These are phyloP conservation scores for Meira nashicola DNA, from an alignment of 1,284 basidiomycete genomes.

Conservation along the genomic window DNA sequence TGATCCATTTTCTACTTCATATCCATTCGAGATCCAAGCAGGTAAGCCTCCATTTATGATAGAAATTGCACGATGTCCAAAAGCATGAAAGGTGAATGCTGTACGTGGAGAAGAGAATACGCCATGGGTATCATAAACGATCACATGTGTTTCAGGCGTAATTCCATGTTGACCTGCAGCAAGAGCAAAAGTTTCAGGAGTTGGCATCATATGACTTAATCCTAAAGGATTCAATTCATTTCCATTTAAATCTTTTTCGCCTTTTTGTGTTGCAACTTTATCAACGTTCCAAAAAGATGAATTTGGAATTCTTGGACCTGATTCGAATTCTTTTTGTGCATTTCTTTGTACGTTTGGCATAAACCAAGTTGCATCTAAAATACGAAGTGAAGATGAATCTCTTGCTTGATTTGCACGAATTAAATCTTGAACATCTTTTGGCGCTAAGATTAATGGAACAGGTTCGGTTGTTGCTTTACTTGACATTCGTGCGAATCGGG, in stretches of 20 bases:
- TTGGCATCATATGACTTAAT: constrained; percentile 90
- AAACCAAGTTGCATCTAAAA: constrained; percentile 72
- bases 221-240: constrained; percentile 11
- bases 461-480: no score
- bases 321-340: constrained; percentile 63
- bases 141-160: neutral
- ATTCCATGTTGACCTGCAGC: constrained; percentile 61
- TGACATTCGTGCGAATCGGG: no score
- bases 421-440: no score
- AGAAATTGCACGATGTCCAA: constrained; percentile 41
- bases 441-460: no score
- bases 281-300: constrained; percentile 80
- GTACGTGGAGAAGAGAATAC: constrained; percentile 54
- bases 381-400: constrained; percentile 13
- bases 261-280: constrained; percentile 55
- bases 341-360: constrained; percentile 74
- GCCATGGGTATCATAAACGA: constrained; percentile 13
- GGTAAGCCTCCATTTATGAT: constrained; percentile 49
- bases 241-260: constrained; percentile 20
- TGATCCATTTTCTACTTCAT: constrained; percentile 26
- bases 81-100: constrained; percentile 43
- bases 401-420: no score
- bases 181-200: constrained; percentile 66
- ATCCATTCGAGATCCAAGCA: constrained; percentile 35
- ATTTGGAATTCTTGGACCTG: constrained; percentile 65